phyloP scores from a whole-genome alignment of 2,329 filamentous ascomycete species.

The Paecilomyces dactylethromorphus region DNA sequence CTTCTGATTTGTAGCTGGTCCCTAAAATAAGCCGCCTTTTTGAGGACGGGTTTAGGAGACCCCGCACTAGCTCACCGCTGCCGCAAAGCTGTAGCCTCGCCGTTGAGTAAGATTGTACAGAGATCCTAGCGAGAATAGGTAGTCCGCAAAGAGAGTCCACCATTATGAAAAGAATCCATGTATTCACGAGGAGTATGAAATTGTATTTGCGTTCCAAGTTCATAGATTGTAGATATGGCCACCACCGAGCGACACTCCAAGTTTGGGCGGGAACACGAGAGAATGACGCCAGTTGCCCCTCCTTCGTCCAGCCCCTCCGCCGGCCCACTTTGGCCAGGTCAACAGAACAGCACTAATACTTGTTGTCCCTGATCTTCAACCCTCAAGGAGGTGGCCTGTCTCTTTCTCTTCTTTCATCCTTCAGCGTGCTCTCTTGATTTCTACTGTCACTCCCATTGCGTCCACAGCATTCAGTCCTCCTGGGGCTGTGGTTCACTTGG shows the following conservation, averaged over 20 bases:
- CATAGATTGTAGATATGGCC: neutral
- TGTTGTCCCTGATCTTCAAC: constrained; percentile 7
- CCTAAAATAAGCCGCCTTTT: neutral
- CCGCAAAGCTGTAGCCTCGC: neutral
- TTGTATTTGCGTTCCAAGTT: neutral
- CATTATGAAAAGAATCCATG: too few species aligned
- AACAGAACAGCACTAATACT: neutral
- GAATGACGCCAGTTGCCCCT: constrained; percentile 8
- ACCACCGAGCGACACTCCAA: too few species aligned
- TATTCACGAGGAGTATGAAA: too few species aligned
- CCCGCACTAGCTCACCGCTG: neutral
- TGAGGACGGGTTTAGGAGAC: neutral
- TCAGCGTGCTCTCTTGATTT: constrained; percentile 9
- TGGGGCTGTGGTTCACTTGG: constrained; percentile 3
- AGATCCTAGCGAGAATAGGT: neutral
- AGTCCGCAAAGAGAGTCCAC: neutral
- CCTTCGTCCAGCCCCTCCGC: constrained; percentile 11
- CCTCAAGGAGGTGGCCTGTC: constrained; percentile 16
- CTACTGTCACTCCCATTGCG: neutral
- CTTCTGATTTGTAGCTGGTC: neutral
- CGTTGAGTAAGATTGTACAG: neutral
- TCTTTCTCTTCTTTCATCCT: constrained; percentile 6
- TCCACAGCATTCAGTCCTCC: neutral
- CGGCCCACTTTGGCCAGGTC: neutral
- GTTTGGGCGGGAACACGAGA: neutral